Base-by-base conservation (phyloP, 768 basidiomycete species). In the Boletellus ananas region DNA sequence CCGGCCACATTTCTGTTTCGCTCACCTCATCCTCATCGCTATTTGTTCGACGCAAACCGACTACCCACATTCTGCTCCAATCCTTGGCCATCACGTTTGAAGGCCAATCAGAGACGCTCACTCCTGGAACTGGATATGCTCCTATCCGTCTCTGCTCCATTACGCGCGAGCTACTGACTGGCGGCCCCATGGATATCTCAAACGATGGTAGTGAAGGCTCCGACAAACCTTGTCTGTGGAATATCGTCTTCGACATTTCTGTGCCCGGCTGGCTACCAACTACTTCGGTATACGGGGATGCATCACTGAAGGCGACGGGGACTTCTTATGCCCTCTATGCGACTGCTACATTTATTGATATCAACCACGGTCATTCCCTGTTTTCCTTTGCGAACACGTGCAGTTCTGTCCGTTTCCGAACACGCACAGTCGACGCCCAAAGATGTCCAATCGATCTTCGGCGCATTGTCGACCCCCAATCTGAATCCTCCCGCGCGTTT, bases 201-300 rank as follows among this genome's bases (percentile, higher is more conserved):
- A 83, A 85, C 64, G 82, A 84, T 54, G 83, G 78, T 14, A 74
- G 77, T 40, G 83, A 88, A 60, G 78, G 83, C 34, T 68, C 70
- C 20, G 73, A 69, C 43, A 70, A 71, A 49, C 79, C 79, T 45
- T 83, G 79, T 58, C 67, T 67, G 31, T 91, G 91, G 85, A 83
- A 86, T 56, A 72, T 92, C 48, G 73, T 84, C 16, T 95, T 94
- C 65, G 84, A 92, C 65, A 69, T 96, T 4, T 77, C 80, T 14
- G 71, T 94, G n/a, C 92, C 93, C 5, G 94, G 92, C 16, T 95
- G 94, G 94, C 75, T 96, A 3, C 93, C 93, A 8, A 74, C 76
- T 2, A 76, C 80, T 14, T 72, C 80, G 21, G 58, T 45, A 3
- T 76, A 81, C 50, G 80, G 83, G 21, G 64, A 74, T 14, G 57